Evolutionary conservation across 441 rosid genomes (phyloP), one percentile per base, ranked within the genome.

Genomic region (Corymbia calophylla): DNA sequence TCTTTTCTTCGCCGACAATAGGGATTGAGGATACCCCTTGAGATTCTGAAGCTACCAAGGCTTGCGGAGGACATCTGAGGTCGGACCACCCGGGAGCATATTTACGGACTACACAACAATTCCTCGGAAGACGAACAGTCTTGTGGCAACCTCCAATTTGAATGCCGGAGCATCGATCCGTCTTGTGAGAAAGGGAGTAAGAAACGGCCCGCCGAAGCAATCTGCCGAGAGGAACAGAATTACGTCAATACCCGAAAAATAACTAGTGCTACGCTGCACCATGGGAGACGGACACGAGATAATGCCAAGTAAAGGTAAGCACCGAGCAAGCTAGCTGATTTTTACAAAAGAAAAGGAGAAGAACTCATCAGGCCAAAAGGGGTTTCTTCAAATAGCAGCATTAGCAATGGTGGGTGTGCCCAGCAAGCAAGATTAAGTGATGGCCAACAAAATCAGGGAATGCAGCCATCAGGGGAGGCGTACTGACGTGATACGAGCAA

Each of bases 11-110:
- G 56, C 92, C 94, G 55, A 92, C 88, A 47, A 94, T 90, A 17
- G 96, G 86, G 17, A 90, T 27, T 86, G 93, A 32, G 58, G 97
- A 62, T 29, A 92, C 68, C 87, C 90, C 91, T 91, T 90, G 93
- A 64, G 96, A 89, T 44, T 91, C 91, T 3, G 98, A 97, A 64
- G 98, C 92, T 53, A 91, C 96, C 87, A 95, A 90, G 11, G 97
- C 97, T 93, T 93, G 93, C 91, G 93, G 89, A 48, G 95, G 95
- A 77, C 12, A 44, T 77, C 87, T 89, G 85, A 90, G 89, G 84
- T 91, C 92, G 48, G 87, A 88, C 95, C 92, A 93, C 80, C 95
- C 91, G 11, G 89, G 77, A 77, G 92, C 87, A 89, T 39, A 89
- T 53, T 90, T 92, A 53, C 92, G 86, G 56, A 66, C 91, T 2